Conservation (phyloP, 768 basidiomycete species). For the Suillus ampliporus region DNA sequence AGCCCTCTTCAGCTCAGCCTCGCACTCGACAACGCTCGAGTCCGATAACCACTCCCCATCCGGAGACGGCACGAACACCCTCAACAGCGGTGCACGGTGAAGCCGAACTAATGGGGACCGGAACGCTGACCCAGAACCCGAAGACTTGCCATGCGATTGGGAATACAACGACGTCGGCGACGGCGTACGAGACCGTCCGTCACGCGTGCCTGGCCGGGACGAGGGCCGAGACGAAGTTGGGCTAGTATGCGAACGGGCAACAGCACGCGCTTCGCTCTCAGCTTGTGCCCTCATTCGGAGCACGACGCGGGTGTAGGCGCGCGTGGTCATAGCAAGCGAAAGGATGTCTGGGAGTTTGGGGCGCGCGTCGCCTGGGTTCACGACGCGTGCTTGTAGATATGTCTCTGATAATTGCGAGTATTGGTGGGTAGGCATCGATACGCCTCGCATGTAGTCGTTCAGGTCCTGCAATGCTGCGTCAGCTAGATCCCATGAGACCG, state of each 20-base stretch:
- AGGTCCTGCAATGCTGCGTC: conserved; percentile 62
- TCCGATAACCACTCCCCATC: conserved; percentile 90
- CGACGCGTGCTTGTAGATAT: conserved; percentile 56
- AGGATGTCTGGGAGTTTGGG: conserved; percentile 49
- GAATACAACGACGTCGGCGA: conserved; percentile 56
- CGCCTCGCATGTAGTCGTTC: conserved; percentile 78
- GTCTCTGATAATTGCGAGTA: conserved; percentile 65
- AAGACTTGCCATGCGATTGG: conserved; percentile 30
- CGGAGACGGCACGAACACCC: conserved; percentile 85
- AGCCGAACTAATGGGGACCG: conserved; percentile 73
- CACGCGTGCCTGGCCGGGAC: conserved; percentile 24
- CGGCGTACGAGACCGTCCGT: conserved; percentile 50
- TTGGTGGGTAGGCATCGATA: conserved; percentile 75
- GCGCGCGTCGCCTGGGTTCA: conserved; percentile 47
- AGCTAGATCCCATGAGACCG: conserved; percentile 13
- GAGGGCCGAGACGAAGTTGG: conserved; percentile 11
- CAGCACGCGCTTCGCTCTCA: conserved; percentile 54
- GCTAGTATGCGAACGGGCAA: conserved; percentile 20
- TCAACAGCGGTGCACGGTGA: conserved; percentile 75
- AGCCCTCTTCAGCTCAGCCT: conserved; percentile 75
- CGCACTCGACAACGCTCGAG: conserved; percentile 79
- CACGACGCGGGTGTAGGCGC: conserved; percentile 82
- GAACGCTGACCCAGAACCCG: conserved; percentile 43
- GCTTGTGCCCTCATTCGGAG: conserved; percentile 80
- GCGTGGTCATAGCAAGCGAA: conserved; percentile 61